Conservation (phyloP, 306 rosid genomes). For the Styphnolobium japonicum region DNA sequence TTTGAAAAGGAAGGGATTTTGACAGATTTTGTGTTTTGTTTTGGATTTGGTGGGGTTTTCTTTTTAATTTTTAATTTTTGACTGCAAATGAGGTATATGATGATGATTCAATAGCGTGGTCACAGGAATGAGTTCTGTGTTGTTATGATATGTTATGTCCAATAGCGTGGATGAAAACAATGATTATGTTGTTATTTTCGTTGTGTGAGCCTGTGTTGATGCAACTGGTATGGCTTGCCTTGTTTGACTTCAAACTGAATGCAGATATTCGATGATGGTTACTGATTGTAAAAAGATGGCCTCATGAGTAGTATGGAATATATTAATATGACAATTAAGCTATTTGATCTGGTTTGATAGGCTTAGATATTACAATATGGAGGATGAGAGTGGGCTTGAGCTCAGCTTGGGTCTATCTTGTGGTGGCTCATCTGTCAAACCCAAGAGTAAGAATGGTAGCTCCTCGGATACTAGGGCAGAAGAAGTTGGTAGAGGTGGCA, state of each 20-base stretch:
- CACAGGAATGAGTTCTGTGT: neutral
- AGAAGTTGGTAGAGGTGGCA: slow-evolving; percentile 73
- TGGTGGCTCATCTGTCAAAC: slow-evolving; percentile 76
- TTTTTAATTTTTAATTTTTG: neutral
- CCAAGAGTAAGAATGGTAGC: slow-evolving; percentile 73
- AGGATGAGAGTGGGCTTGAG: slow-evolving; percentile 91
- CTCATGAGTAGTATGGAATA: neutral
- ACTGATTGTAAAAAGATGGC: slow-evolving; percentile 1
- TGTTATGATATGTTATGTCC: neutral
- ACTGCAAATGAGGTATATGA: neutral
- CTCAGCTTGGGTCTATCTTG: slow-evolving; percentile 91
- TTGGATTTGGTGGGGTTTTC: neutral
- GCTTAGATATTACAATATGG: slow-evolving; percentile 52
- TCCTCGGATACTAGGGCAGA: slow-evolving; percentile 56
- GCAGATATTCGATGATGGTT: slow-evolving; percentile 23
- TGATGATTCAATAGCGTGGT: no score
- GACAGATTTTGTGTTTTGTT: neutral
- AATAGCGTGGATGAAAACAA: neutral
- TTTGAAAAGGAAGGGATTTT: neutral
- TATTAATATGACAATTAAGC: slow-evolving; percentile 3
- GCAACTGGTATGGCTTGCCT: slow-evolving; percentile 11
- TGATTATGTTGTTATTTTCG: slow-evolving; percentile 4
- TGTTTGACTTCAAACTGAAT: slow-evolving; percentile 25
- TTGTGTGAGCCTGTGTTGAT: slow-evolving; percentile 2
- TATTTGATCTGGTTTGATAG: slow-evolving; percentile 21